A percentile compares a stretch with the other conserved stretches of the same genome.
These are phyloP conservation scores for Phialophora tarda DNA, from an alignment of 2,329 filamentous ascomycete genomes.

Conservation along the genomic window DNA sequence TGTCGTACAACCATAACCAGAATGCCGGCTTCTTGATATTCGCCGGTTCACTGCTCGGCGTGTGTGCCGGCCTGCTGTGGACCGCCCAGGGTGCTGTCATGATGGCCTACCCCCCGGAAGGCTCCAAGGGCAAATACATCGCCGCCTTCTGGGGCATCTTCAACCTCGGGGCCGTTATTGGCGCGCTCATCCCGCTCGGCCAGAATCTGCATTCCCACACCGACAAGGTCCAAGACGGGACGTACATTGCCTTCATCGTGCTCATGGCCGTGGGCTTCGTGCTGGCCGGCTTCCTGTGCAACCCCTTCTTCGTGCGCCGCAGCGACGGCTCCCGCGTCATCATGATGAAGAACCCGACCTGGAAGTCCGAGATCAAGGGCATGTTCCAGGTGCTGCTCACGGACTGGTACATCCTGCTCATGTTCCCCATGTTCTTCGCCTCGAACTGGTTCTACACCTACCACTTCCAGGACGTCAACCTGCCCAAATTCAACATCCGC, in stretches of 20 bases:
- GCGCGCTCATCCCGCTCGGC: slow-evolving; percentile 61
- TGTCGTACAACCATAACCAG: slow-evolving; percentile 50
- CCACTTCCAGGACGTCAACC: slow-evolving; percentile 76
- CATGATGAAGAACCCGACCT: slow-evolving; percentile 88
- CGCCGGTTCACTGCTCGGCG: slow-evolving; percentile 48
- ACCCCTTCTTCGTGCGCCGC: slow-evolving; percentile 72
- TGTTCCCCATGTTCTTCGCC: slow-evolving; percentile 82
- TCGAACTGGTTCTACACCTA: slow-evolving; percentile 83
- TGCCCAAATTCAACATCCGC: slow-evolving; percentile 72
- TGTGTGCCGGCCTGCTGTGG: slow-evolving; percentile 50
- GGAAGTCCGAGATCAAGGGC: slow-evolving; percentile 77
- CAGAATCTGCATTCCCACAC: slow-evolving; percentile 52
- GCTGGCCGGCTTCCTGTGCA: slow-evolving; percentile 67
- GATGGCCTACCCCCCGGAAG: slow-evolving; percentile 78
- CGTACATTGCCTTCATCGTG: slow-evolving; percentile 88
- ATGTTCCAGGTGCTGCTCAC: slow-evolving; percentile 73
- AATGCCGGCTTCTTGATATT: slow-evolving; percentile 49
- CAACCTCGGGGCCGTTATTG: slow-evolving; percentile 82
- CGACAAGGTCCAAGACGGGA: slow-evolving; percentile 66
- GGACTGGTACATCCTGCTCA: slow-evolving; percentile 73
- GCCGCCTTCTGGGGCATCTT: slow-evolving; percentile 89
- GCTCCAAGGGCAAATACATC: slow-evolving; percentile 79
- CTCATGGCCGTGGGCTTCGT: slow-evolving; percentile 75
- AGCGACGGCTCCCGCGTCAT: slow-evolving; percentile 80
- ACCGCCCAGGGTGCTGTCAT: slow-evolving; percentile 50